Evolutionary conservation across 257 asterid species (phyloP), one percentile per base, ranked within the genome.

Genomic region (Solanum sparsipilum): DNA sequence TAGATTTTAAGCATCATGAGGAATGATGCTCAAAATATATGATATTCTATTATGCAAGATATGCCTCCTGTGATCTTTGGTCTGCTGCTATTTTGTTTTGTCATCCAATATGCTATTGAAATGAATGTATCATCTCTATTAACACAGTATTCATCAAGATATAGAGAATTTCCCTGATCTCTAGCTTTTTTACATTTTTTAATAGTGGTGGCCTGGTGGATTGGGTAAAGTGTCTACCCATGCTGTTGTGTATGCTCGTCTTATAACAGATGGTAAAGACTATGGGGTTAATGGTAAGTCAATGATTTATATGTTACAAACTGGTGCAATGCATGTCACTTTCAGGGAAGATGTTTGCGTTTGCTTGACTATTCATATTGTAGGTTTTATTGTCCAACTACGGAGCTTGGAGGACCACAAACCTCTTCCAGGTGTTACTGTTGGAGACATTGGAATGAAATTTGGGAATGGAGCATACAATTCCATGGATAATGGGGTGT

Each of bases 141-240:
- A 29, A 15, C 56, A 46, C 20, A 46, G 25, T 46, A 76, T 46
- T 82, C 85, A 82, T 35, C 46, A 67, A 67, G 13, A 48, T 23
- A 48, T 32, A 21, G 32, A 72, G 25, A 13, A 39, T 72, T 21
- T 74, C 48, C 88, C 89, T 76, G 68, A 87, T 87, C 46, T 83
- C 71, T 52, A 79, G 39, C 73, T 85, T 91, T 20, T 58, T 85
- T 78, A 18, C 12, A 18, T 32, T 87, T 78, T 72, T 86, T 32
- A 71, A 58, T 87, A 97, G 99, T 96, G 99, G 99, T 97, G 99
- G 99, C 99, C 99, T 65, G 99, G 99, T 86, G 99, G 99, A 87
- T 93, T 97, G 91, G 99, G 99, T 68, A 97, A 97, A 93, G 94
- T 96, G 75, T 94, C 99, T 72, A 97, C 99, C 41, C 99, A 97